A percentile compares a stretch with the other conserved stretches of the same genome.
Conservation (phyloP, 169 alveolate genomes). For the Cryptosporidium andersoni region DNA sequence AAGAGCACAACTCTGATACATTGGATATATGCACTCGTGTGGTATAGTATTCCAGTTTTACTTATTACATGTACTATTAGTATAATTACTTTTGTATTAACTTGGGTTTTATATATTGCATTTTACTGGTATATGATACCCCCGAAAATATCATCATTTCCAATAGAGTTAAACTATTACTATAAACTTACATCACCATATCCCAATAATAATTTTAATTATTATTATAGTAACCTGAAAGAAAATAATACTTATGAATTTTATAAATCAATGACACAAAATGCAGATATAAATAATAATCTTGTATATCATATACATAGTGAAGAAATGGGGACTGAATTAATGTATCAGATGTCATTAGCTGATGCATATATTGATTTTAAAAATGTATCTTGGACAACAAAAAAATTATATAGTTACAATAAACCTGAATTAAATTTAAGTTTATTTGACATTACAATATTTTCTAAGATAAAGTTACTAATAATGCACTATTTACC, state of each 20-base stretch:
- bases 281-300: background rate
- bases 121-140: slow-evolving; percentile 50
- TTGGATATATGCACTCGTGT: slow-evolving; percentile 19
- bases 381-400: slow-evolving; percentile 36
- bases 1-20: slow-evolving; percentile 10
- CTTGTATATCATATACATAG: slow-evolving; percentile 2
- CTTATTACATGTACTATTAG: slow-evolving; percentile 3
- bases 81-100: background rate
- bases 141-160: slow-evolving; percentile 28
- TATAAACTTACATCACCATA: slow-evolving; percentile 17
- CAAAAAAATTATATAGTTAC: too few species aligned
- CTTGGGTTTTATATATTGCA: slow-evolving; percentile 24
- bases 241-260: background rate
- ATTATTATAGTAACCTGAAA: background rate
- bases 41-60: slow-evolving; percentile 27
- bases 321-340: slow-evolving; percentile 13
- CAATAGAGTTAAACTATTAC: slow-evolving; percentile 28
- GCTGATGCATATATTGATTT: slow-evolving; percentile 18
- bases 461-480: too few species aligned
- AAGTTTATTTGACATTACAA: too few species aligned
- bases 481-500: too few species aligned
- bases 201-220: background rate
- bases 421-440: too few species aligned
- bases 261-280: background rate
- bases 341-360: slow-evolving; percentile 27